phyloP scores from a whole-genome alignment of 768 basidiomycete genomes.

The Punctularia strigosozonata region DNA sequence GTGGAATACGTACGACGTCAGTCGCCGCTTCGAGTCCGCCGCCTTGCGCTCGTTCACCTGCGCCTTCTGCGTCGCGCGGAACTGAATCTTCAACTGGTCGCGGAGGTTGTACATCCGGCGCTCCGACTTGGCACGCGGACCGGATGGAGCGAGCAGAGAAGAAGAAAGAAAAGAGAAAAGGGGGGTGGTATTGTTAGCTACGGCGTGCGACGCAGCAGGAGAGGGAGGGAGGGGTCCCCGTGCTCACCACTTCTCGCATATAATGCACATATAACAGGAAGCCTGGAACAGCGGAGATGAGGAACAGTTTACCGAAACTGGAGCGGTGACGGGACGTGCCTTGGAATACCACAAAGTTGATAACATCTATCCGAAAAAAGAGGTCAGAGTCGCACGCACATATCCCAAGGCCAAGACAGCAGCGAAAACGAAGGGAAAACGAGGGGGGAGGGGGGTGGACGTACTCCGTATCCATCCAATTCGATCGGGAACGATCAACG shows the following conservation, averaged over 20 bases:
- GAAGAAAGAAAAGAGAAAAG: conserved; percentile 1
- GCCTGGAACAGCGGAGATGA: too few species aligned
- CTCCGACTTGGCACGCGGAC: conserved; percentile 20
- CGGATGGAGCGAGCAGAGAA: conserved; percentile 5
- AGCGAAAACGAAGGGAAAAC: too few species aligned
- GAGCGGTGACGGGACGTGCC: too few species aligned
- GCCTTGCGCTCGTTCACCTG: conserved; percentile 51
- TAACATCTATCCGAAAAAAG: conserved; percentile 28
- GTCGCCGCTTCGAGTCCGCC: conserved; percentile 70
- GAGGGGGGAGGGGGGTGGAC: conserved; percentile 7
- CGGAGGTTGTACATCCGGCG: conserved; percentile 37
- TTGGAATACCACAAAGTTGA: conserved; percentile 72
- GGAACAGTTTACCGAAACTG: too few species aligned
- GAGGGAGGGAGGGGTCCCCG: neutral
- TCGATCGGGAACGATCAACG: conserved; percentile 26
- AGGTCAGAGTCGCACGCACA: neutral
- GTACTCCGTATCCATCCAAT: conserved; percentile 25
- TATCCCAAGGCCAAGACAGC: too few species aligned
- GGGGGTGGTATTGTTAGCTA: neutral
- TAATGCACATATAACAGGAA: conserved; percentile 65
- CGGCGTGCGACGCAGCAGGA: neutral
- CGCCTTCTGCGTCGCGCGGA: conserved; percentile 48
- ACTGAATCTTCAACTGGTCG: conserved; percentile 42
- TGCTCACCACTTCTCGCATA: conserved; percentile 29
- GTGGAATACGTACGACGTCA: conserved; percentile 59